phyloP scores from a whole-genome alignment of 202 grass and related monocot genomes.

The Carex sylvatica region DNA sequence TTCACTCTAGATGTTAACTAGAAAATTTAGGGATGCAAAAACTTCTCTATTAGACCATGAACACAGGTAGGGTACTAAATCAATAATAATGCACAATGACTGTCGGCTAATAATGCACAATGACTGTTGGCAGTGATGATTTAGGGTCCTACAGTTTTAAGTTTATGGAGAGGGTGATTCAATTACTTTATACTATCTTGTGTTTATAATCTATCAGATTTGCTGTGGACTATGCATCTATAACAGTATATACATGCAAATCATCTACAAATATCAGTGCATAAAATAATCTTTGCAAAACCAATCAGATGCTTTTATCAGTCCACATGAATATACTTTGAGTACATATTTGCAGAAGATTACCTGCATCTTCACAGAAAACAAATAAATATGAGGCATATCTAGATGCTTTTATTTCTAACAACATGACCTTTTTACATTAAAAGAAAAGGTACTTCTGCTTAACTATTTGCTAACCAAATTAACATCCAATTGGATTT shows the following conservation, averaged over 20 bases:
- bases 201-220: slow-evolving; percentile 2
- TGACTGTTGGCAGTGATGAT: background rate
- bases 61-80: background rate
- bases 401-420: background rate
- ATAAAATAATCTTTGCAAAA: background rate
- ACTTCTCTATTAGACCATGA: background rate
- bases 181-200: slow-evolving; percentile 3
- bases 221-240: no score
- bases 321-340: background rate
- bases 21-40: background rate
- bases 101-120: background rate
- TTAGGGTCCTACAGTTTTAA: background rate
- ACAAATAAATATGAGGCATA: background rate
- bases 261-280: background rate
- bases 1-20: background rate
- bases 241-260: slow-evolving; percentile 2
- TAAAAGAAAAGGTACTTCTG: background rate
- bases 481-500: background rate
- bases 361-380: background rate
- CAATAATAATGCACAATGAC: background rate
- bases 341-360: background rate
- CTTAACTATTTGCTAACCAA: background rate
- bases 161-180: background rate
- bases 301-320: background rate
- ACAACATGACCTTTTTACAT: background rate